Percentiles rank a stretch among this genome's conserved stretches.
Evolutionary conservation across 2,329 filamentous ascomycete species (phyloP).

Genomic region (Trichoderma endophyticum): DNA sequence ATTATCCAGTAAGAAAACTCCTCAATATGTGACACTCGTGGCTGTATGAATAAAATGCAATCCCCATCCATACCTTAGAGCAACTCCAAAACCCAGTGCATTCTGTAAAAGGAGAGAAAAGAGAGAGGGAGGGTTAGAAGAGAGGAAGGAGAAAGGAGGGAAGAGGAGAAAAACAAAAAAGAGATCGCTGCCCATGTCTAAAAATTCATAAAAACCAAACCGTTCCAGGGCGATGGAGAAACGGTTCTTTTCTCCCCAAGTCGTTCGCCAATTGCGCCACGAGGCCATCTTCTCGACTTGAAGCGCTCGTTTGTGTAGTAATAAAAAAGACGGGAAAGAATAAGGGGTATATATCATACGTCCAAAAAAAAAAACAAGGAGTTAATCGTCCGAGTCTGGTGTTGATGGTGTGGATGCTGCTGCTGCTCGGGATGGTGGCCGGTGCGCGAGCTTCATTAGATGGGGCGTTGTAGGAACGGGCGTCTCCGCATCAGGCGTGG

Average conservation of each 20-base stretch:
- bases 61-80: not conserved
- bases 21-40: not conserved
- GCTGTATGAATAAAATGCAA: not conserved
- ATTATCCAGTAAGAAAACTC: not conserved
- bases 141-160: not conserved
- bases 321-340: not conserved
- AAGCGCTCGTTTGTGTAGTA: not conserved
- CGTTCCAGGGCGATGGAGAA: not conserved
- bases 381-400: not conserved
- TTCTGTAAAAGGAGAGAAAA: not conserved
- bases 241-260: not conserved
- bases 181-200: not conserved
- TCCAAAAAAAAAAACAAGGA: not conserved
- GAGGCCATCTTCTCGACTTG: not conserved
- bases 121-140: not conserved
- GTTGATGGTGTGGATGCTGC: not conserved
- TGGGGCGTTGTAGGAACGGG: slow-evolving; percentile 8
- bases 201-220: not conserved
- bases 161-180: not conserved
- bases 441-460: slow-evolving; percentile 7
- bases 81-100: not conserved
- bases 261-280: not conserved
- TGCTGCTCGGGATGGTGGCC: not conserved
- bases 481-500: slow-evolving; percentile 3
- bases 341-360: not conserved